Conservation (phyloP, 1,284 basidiomycete genomes). For the Meripilus lineatus region DNA sequence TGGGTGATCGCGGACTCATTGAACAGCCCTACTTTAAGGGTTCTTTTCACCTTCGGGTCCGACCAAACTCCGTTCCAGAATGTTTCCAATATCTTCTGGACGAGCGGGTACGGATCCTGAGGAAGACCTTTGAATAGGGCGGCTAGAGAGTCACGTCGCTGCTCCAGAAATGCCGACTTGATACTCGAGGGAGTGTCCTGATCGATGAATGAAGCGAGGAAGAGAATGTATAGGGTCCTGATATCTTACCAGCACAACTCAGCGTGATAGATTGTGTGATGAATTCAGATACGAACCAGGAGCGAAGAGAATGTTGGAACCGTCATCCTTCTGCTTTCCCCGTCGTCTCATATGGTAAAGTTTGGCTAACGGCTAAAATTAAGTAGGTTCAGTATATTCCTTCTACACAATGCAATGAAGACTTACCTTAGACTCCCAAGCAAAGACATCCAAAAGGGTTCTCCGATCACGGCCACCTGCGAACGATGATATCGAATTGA, state of each 20-base stretch:
- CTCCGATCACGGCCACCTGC: constrained; percentile 61
- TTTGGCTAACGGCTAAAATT: constrained; percentile 55
- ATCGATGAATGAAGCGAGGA: constrained; percentile 68
- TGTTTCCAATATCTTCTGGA: constrained; percentile 55
- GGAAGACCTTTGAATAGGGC: constrained; percentile 62
- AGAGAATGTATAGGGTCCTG: constrained; percentile 60
- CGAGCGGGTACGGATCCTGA: constrained; percentile 56
- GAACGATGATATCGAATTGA: constrained; percentile 54
- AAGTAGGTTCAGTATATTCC: neutral
- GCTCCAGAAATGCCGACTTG: constrained; percentile 63
- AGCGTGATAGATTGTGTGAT: constrained; percentile 1
- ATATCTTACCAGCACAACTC: constrained; percentile 65
- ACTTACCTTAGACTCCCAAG: constrained; percentile 71
- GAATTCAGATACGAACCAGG: constrained; percentile 41
- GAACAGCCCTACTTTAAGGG: constrained; percentile 64
- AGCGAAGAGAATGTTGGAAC: constrained; percentile 38
- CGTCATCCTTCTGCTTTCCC: constrained; percentile 35
- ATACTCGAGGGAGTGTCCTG: constrained; percentile 39
- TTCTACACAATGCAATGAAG: neutral
- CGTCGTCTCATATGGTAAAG: constrained; percentile 66
- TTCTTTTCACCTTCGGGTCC: constrained; percentile 64
- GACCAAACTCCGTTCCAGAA: constrained; percentile 69
- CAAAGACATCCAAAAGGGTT: constrained; percentile 55
- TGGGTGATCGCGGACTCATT: constrained; percentile 55
- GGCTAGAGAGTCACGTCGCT: constrained; percentile 57